phyloP scores from a whole-genome alignment of 192 early-diverging fungal species.

The Backusella australiensis region DNA sequence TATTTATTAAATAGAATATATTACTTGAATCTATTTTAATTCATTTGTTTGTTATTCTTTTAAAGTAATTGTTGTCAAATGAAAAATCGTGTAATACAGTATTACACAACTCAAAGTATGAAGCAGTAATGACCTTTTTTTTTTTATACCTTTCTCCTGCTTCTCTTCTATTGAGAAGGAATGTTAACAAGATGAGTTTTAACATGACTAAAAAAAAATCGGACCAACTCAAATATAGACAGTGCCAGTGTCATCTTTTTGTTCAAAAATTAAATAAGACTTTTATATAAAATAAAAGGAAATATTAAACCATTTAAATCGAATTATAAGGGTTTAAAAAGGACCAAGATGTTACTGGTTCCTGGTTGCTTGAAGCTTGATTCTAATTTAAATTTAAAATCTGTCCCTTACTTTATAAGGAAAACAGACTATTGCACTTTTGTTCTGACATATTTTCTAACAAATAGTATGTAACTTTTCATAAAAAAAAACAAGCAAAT shows the following conservation, averaged over 20 bases:
- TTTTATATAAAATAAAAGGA: not conserved
- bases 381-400: not conserved
- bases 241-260: not conserved
- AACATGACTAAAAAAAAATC: not conserved
- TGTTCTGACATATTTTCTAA: not conserved
- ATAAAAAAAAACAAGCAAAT: not conserved
- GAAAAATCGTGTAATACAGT: not conserved
- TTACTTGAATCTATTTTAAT: not conserved
- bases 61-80: not conserved
- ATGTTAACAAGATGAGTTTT: not conserved
- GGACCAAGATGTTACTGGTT: not conserved
- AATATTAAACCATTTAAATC: not conserved
- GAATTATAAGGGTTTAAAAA: not conserved
- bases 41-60: not conserved
- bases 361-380: not conserved
- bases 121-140: not conserved
- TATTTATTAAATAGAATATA: not conserved
- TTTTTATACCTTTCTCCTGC: not conserved
- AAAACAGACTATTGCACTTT: not conserved
- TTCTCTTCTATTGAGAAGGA: not conserved
- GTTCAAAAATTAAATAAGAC: not conserved
- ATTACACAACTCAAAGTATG: too few relatives aligned
- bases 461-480: not conserved
- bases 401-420: not conserved
- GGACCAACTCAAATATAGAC: not conserved